phyloP scores from a whole-genome alignment of 1,139 yeast genomes.

The Saccharomyces hybrid region DNA sequence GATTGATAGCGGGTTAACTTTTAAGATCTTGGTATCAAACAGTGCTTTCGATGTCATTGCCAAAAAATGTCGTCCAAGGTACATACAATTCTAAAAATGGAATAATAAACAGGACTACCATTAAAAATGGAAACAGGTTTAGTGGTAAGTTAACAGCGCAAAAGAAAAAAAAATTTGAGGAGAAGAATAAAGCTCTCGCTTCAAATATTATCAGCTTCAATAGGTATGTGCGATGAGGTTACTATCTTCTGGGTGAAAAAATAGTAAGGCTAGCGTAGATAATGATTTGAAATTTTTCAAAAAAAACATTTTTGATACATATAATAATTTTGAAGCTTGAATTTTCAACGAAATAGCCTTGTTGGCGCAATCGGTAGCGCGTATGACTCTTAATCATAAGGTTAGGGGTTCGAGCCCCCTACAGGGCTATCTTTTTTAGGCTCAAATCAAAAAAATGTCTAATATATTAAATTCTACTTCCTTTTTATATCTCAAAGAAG shows the following conservation, averaged over 20 bases:
- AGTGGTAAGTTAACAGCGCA: neutral
- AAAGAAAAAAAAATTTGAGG: neutral
- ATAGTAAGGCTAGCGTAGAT: neutral
- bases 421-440: constrained; percentile 33
- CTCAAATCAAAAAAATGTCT: neutral
- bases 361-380: constrained; percentile 45
- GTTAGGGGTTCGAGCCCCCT: constrained; percentile 43
- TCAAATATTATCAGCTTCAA: neutral
- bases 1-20: constrained; percentile 41
- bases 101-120: neutral
- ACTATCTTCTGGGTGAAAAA: neutral
- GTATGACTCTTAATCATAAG: constrained; percentile 41
- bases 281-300: neutral
- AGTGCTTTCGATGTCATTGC: constrained; percentile 3
- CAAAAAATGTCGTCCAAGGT: neutral
- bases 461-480: neutral
- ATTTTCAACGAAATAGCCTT: constrained; percentile 25
- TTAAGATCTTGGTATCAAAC: constrained; percentile 37
- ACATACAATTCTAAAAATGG: neutral
- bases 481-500: neutral
- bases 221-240: neutral
- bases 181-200: neutral
- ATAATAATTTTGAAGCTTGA: neutral
- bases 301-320: neutral
- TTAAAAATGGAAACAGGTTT: neutral